Conservation (phyloP, 306 rosid species). For the Myrica gale region DNA sequence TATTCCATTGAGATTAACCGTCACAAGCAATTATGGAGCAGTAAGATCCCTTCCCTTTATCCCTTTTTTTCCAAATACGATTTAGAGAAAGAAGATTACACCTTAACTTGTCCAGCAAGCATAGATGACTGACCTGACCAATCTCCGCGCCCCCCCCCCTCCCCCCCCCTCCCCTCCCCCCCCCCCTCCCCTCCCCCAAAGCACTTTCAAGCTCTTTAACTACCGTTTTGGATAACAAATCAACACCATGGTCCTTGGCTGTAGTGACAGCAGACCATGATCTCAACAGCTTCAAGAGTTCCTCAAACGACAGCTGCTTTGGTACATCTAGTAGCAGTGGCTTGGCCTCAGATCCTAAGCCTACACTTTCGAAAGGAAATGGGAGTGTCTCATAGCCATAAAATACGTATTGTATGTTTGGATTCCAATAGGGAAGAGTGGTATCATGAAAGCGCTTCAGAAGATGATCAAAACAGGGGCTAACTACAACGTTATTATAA, state of each 20-base stretch:
- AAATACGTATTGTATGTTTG: neutral
- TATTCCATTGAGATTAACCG: too few relatives aligned
- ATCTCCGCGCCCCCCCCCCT: conserved; percentile 25
- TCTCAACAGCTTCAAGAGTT: conserved; percentile 21
- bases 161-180: too few relatives aligned
- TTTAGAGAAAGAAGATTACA: neutral
- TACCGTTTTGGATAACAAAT: conserved; percentile 23
- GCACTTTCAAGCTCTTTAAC: conserved; percentile 23
- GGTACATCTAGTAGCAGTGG: neutral
- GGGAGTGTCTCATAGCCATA: neutral
- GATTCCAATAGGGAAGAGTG: conserved; percentile 4
- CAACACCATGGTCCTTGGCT: conserved; percentile 30
- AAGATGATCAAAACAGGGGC: neutral
- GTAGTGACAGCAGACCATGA: conserved; percentile 27
- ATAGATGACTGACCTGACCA: conserved; percentile 17
- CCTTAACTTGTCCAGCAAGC: conserved; percentile 23
- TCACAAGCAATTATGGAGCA: too few relatives aligned
- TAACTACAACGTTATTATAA: neutral
- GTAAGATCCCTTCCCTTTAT: too few relatives aligned
- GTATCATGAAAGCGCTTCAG: neutral
- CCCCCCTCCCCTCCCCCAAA: too few relatives aligned
- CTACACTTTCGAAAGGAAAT: neutral
- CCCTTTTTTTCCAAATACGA: too few relatives aligned
- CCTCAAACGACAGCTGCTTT: conserved; percentile 8
- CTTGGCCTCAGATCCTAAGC: neutral